These are phyloP conservation scores for Calonectria pteridis DNA, from an alignment of 2,329 filamentous ascomycete species.

Conservation along the genomic window DNA sequence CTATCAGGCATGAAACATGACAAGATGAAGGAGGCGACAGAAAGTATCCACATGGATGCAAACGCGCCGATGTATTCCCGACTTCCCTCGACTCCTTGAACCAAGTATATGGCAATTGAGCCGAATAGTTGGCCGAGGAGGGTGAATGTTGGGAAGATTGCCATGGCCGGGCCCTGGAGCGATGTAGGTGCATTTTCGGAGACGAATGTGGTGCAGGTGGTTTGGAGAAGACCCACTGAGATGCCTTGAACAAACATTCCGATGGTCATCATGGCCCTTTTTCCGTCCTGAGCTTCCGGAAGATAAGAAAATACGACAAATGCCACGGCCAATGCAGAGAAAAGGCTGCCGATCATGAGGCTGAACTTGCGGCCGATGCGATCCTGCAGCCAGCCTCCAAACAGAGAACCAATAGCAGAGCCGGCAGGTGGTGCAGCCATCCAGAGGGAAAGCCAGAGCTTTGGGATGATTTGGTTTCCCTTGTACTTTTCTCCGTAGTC, in stretches of 20 bases:
- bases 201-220: constrained; percentile 54
- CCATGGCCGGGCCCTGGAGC: constrained; percentile 44
- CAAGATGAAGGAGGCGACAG: constrained; percentile 33
- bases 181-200: constrained; percentile 46
- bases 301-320: constrained; percentile 47
- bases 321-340: constrained; percentile 40
- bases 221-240: constrained; percentile 43
- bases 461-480: constrained; percentile 41
- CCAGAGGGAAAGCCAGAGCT: constrained; percentile 47
- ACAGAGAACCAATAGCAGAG: constrained; percentile 40
- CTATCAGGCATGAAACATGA: constrained; percentile 46
- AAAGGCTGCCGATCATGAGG: constrained; percentile 40
- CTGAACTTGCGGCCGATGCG: constrained; percentile 41
- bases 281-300: constrained; percentile 11
- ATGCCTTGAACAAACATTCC: constrained; percentile 45
- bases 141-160: constrained; percentile 44
- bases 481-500: constrained; percentile 45
- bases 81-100: constrained; percentile 34
- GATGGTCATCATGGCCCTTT: constrained; percentile 41
- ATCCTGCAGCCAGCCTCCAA: constrained; percentile 47
- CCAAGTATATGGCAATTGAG: constrained; percentile 34
- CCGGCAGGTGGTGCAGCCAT: constrained; percentile 39
- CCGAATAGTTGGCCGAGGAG: constrained; percentile 45
- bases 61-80: constrained; percentile 43
- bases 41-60: constrained; percentile 42